Evolutionary conservation across 1,139 yeast genomes (phyloP).

Genomic region (Entelexis sorbosivorans): DNA sequence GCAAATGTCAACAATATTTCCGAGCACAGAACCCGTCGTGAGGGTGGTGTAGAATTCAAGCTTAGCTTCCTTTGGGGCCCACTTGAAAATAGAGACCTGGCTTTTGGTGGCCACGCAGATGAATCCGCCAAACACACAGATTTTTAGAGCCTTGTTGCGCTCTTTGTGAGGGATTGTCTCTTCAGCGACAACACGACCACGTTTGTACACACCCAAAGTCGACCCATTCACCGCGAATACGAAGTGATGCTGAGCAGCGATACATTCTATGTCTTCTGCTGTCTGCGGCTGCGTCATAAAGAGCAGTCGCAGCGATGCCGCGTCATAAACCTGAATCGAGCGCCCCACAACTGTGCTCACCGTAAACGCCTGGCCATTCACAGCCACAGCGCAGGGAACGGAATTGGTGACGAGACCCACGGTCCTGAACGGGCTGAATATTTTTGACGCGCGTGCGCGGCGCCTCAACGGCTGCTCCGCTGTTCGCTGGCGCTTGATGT

Average conservation of each 20-base stretch:
- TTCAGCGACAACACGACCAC: conserved; percentile 65
- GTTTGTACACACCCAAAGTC: conserved; percentile 62
- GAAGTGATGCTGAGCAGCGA: conserved; percentile 74
- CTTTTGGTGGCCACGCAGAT: conserved; percentile 48
- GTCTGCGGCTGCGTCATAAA: conserved; percentile 82
- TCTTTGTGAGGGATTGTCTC: conserved; percentile 33
- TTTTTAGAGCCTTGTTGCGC: conserved; percentile 34
- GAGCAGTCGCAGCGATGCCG: conserved; percentile 69
- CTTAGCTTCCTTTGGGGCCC: conserved; percentile 39
- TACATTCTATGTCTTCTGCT: conserved; percentile 52
- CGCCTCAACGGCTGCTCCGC: not conserved
- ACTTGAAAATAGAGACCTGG: conserved; percentile 58
- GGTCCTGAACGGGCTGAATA: conserved; percentile 27
- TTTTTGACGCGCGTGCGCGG: conserved; percentile 2
- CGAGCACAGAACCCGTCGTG: conserved; percentile 47
- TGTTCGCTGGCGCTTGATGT: conserved; percentile 12
- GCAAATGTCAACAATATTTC: conserved; percentile 53
- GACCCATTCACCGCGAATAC: conserved; percentile 70
- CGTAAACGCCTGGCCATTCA: conserved; percentile 78
- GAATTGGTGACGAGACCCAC: conserved; percentile 45
- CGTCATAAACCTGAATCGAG: conserved; percentile 88
- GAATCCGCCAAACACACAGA: conserved; percentile 69
- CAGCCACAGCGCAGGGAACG: conserved; percentile 77
- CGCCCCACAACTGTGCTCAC: conserved; percentile 84
- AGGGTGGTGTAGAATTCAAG: conserved; percentile 59